Evolutionary conservation across 345 rosid genomes (phyloP), one percentile per base, ranked within the genome.

Genomic region (Aquilaria sinensis): DNA sequence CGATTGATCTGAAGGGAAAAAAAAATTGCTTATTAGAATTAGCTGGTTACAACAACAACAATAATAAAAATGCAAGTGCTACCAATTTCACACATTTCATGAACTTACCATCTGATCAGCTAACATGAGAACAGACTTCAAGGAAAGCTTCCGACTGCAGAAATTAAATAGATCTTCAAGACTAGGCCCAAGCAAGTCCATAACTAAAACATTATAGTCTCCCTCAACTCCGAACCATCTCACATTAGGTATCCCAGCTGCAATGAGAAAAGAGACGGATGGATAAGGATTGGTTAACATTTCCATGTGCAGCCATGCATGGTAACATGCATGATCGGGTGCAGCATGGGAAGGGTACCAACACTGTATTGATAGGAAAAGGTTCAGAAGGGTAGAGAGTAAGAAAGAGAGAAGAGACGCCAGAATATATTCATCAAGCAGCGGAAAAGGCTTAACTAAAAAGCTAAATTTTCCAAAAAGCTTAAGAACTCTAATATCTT

Each of bases 161-260:
- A 83, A 94, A 77, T 85, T 83, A 81, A 94, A 94, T 60, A 94
- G 65, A 71, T 94, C 99, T 76, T 94, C 97, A 64, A 94, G 96
- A 64, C 99, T 94, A 12, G 96, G 99, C 53, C 99, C 99, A 57
- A 94, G 93, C 70, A 94, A 80, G 83, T 94, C 99, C 89, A 94
- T 90, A 66, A 88, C 96, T 50, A 94, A 82, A 6, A 94, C 93
- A 76, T 90, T 94, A 75, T 88, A 94, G 47, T 94, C 96, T 33
- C 96, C 96, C 66, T 94, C 97, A 45, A 79, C 84, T 13, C 97
- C 96, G 72, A 74, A 88, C 99, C 99, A 94, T 81, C 82, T 90
- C 69, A 86, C 86, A 63, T 90, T 84, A 15, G 93, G 99, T 69
- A 94, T 86, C 67, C 99, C 99, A 77, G 92, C 99, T 94, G 80